Conservation (phyloP, 768 basidiomycete species). For the Trametes coccinea region DNA sequence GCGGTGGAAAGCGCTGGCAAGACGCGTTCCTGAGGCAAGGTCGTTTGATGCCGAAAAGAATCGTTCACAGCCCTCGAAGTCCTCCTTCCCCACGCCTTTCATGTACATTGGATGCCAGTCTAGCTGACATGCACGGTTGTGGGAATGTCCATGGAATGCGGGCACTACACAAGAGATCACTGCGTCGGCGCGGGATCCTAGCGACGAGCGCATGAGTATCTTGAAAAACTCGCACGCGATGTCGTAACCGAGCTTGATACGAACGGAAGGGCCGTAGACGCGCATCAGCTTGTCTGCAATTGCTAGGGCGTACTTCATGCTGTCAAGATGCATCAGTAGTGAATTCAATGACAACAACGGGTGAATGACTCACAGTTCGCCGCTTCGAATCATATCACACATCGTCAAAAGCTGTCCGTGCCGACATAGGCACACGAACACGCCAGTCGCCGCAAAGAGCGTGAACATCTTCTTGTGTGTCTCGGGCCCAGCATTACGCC, state of each 20-base stretch:
- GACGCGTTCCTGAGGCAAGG: conserved; percentile 24
- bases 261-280: conserved; percentile 17
- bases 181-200: conserved; percentile 8
- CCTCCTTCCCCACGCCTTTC: conserved; percentile 28
- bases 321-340: background rate
- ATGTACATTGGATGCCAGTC: conserved; percentile 32
- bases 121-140: conserved; percentile 32
- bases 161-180: conserved; percentile 23
- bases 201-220: conserved; percentile 19
- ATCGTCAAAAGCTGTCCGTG: conserved; percentile 24
- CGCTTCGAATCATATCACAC: conserved; percentile 31
- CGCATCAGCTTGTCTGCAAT: conserved; percentile 22
- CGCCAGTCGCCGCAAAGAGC: conserved; percentile 23
- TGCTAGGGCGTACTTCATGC: conserved; percentile 28
- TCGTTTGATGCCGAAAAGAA: conserved; percentile 31
- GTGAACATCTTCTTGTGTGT: conserved; percentile 26
- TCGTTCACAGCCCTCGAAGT: conserved; percentile 33
- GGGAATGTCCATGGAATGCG: conserved; percentile 34
- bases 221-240: conserved; percentile 29
- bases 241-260: conserved; percentile 28
- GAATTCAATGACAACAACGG: background rate
- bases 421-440: conserved; percentile 25
- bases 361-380: conserved; percentile 29
- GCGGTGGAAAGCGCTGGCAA: conserved; percentile 31
- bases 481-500: conserved; percentile 21